These are phyloP conservation scores for Kodamaea hsintzibuensis DNA, from an alignment of 805 yeast genomes.

Conservation along the genomic window DNA sequence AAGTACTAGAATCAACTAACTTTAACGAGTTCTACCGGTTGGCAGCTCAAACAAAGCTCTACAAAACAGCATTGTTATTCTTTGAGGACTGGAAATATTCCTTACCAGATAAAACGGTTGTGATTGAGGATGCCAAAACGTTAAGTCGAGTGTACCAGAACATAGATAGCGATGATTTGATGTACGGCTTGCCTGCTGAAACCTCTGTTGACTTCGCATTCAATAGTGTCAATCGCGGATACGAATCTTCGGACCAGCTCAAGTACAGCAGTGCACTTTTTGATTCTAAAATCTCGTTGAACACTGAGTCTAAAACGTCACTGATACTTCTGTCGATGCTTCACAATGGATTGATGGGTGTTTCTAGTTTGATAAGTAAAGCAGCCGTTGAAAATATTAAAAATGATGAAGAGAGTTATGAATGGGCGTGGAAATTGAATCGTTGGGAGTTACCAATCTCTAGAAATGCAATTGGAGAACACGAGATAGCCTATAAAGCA, in stretches of 20 bases:
- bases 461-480: constrained; percentile 31
- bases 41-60: constrained; percentile 32
- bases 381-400: constrained; percentile 7
- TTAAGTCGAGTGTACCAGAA: constrained; percentile 46
- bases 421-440: constrained; percentile 74
- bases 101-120: neutral
- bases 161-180: constrained; percentile 53
- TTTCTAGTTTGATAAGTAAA: constrained; percentile 48
- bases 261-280: constrained; percentile 57
- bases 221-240: constrained; percentile 13
- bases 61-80: constrained; percentile 48
- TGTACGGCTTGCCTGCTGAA: constrained; percentile 62
- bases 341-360: constrained; percentile 56
- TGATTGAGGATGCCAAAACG: constrained; percentile 11
- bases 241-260: constrained; percentile 38
- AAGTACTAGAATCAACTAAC: constrained; percentile 32
- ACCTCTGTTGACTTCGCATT: constrained; percentile 56
- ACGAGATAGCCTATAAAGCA: constrained; percentile 52
- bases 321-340: constrained; percentile 32
- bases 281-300: constrained; percentile 31
- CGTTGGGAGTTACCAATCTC: constrained; percentile 74
- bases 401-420: constrained; percentile 32
- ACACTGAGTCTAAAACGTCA: neutral
- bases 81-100: constrained; percentile 41
- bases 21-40: constrained; percentile 25